Percentiles rank a stretch among this genome's conserved stretches.
These are phyloP conservation scores for Raffaelea deltoideospora DNA, from an alignment of 2,329 filamentous ascomycete genomes.

Conservation along the genomic window DNA sequence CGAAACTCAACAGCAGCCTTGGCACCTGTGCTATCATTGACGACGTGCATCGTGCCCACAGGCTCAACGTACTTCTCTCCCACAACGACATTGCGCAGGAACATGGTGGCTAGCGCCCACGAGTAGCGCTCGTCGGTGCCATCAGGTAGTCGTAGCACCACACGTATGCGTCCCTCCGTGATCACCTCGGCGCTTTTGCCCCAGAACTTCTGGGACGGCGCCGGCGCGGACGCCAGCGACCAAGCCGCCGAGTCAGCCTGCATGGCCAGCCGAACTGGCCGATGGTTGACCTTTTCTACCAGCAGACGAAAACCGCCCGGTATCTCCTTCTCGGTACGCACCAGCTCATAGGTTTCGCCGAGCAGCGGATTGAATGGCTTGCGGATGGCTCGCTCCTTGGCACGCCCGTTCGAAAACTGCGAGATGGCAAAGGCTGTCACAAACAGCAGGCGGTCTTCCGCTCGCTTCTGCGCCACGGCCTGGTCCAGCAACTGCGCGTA, in stretches of 20 bases:
- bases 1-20: slow-evolving; percentile 86
- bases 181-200: slow-evolving; percentile 91
- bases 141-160: slow-evolving; percentile 53
- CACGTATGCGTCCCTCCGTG: slow-evolving; percentile 72
- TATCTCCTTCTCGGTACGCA: slow-evolving; percentile 63
- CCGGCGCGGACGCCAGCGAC: slow-evolving; percentile 76
- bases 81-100: slow-evolving; percentile 89
- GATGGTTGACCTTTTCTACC: slow-evolving; percentile 90
- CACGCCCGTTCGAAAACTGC: slow-evolving; percentile 63
- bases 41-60: slow-evolving; percentile 73
- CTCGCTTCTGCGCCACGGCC: slow-evolving; percentile 46
- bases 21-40: slow-evolving; percentile 69
- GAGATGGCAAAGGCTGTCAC: slow-evolving; percentile 86
- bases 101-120: slow-evolving; percentile 78
- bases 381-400: slow-evolving; percentile 80
- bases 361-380: slow-evolving; percentile 97
- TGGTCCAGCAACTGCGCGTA: slow-evolving; percentile 74
- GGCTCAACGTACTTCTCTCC: slow-evolving; percentile 98
- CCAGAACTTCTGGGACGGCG: slow-evolving; percentile 95
- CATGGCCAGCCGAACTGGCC: slow-evolving; percentile 82
- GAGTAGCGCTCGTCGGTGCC: slow-evolving; percentile 64
- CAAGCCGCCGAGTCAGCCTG: slow-evolving; percentile 78
- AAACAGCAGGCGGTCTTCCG: slow-evolving; percentile 60
- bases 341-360: slow-evolving; percentile 86
- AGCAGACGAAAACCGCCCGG: slow-evolving; percentile 76